A percentile compares a stretch with the other conserved stretches of the same genome.
Conservation (phyloP, 441 rosid genomes). For the Erodium trifolium region DNA sequence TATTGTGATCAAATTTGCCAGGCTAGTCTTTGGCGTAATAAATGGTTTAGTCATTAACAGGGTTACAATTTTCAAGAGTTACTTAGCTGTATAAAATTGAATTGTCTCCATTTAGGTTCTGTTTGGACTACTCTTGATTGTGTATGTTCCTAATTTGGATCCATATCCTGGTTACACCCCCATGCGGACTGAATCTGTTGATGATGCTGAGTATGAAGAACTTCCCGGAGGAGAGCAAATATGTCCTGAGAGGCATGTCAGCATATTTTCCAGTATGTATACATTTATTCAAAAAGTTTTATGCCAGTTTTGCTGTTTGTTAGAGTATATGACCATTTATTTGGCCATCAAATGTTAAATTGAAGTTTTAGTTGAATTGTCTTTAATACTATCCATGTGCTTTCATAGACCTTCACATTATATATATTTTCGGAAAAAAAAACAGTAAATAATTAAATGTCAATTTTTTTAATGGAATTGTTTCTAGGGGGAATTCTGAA, state of each 20-base stretch:
- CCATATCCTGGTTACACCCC: slow-evolving; percentile 83
- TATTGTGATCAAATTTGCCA: background rate
- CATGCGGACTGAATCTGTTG: slow-evolving; percentile 36
- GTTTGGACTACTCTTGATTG: slow-evolving; percentile 71
- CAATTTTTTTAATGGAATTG: too few species aligned
- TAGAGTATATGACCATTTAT: background rate
- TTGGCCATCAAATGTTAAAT: background rate
- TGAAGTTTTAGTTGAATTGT: background rate
- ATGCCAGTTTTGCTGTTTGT: slow-evolving; percentile 2
- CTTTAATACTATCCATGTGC: background rate
- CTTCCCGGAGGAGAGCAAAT: slow-evolving; percentile 81
- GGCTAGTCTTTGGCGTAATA: slow-evolving; percentile 2
- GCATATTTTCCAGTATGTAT: slow-evolving; percentile 64
- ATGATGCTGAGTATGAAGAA: slow-evolving; percentile 72
- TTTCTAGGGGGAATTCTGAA: too few species aligned
- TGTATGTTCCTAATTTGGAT: slow-evolving; percentile 74
- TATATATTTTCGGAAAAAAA: background rate
- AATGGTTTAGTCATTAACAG: slow-evolving; percentile 5
- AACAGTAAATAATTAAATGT: background rate
- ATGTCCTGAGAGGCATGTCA: slow-evolving; percentile 83
- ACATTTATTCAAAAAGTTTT: background rate
- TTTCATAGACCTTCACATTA: background rate
- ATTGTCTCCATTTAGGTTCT: slow-evolving; percentile 45
- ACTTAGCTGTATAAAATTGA: background rate
- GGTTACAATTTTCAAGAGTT: background rate